Base-by-base conservation (phyloP, 768 basidiomycete species). In the Rhodotorula kratochvilovae region DNA sequence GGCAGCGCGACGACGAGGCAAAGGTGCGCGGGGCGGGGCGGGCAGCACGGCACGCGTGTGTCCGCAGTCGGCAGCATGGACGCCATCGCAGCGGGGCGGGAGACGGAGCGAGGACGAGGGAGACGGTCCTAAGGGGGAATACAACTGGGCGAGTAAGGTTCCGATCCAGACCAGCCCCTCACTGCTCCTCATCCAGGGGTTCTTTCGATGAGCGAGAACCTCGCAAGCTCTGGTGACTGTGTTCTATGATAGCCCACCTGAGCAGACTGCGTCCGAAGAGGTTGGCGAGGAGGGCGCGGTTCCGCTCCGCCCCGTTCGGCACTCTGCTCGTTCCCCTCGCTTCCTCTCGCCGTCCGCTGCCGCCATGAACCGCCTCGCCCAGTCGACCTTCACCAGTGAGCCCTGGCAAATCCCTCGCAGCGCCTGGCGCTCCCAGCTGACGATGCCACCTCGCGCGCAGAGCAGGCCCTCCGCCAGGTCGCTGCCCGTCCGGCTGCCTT, bases 351-450 rank as follows among this genome's bases (percentile, higher is more conserved):
- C n/a, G 15, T 10, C 29, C 17, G 6, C 8, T 3, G 5, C 25
- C 48, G 25, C 51, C 12, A 53, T 53, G 54, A 55, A 55, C 54
- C 31, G 54, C 36, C 36, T 70, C 33, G 68, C 68, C 5, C 50
- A 46, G 19, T 48, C 60, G 58, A 23, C 62, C 33, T 7, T 70
- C 51, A 58, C 57, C 35, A 48, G 68, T 70, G 51, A 31, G 68
- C 35, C 27, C 1, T 7, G 39, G 39, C 39, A 13, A 7, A 39
- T 39, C 39, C 13, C 39, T 39, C 39, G 13, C 13, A 6, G 39
- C 13, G 39, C 36, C 58, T 5, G 8, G 16, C 42, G 5, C n/a
- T 25, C 11, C 19, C 62, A 19, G 23, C 35, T 36, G 1, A 10
- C n/a, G 25, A 27, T 35, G 53, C 21, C 25, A 53, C 29, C 21